Evolutionary conservation across 139 green algal species (phyloP).

Genomic region (Klebsormidium nitens): DNA sequence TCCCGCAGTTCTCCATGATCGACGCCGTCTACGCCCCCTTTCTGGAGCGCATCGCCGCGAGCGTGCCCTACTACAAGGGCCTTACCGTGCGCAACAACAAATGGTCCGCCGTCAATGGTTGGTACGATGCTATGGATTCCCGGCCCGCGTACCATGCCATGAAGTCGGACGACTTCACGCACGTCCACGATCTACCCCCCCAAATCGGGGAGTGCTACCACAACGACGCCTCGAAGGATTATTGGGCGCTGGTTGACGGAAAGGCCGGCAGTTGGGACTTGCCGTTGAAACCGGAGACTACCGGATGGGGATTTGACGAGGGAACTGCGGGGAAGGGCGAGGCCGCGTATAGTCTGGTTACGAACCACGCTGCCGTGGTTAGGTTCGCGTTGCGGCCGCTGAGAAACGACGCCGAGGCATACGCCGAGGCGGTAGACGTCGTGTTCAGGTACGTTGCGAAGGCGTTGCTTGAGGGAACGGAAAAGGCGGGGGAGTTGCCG

Average conservation of each 20-base stretch:
- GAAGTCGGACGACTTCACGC: constrained; percentile 85
- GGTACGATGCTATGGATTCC: constrained; percentile 77
- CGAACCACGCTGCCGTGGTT: constrained; percentile 66
- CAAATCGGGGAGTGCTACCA: constrained; percentile 68
- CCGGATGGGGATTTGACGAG: constrained; percentile 20
- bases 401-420: constrained; percentile 9
- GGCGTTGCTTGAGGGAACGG: constrained; percentile 16
- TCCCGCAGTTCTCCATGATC: constrained; percentile 31
- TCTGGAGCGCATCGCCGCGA: constrained; percentile 81
- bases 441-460: constrained; percentile 66
- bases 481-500: neutral
- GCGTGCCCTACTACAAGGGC: constrained; percentile 91
- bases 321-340: constrained; percentile 6
- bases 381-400: constrained; percentile 60
- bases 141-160: constrained; percentile 71
- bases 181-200: constrained; percentile 86
- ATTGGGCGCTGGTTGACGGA: constrained; percentile 60
- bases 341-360: constrained; percentile 29
- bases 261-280: constrained; percentile 65
- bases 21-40: constrained; percentile 72
- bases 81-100: constrained; percentile 51
- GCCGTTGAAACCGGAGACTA: constrained; percentile 56
- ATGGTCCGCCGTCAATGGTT: constrained; percentile 36
- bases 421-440: constrained; percentile 35
- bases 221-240: neutral